Conservation (phyloP, 352 stramenopile genomes). For the Globisporangium heterothallicum region DNA sequence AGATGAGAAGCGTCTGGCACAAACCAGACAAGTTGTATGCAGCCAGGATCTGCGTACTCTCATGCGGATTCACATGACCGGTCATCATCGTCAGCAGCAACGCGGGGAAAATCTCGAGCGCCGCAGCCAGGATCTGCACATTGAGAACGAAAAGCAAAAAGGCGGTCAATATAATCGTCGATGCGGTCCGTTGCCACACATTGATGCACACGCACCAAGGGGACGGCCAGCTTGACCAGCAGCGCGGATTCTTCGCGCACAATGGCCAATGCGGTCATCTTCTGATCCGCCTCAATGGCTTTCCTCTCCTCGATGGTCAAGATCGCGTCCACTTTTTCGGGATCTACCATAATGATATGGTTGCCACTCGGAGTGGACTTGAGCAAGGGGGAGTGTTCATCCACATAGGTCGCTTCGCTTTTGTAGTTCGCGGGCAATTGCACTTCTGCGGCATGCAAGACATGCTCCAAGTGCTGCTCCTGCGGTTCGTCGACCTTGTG, state of each 20-base stretch:
- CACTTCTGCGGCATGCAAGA: conserved; percentile 9
- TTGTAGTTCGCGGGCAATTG: conserved; percentile 6
- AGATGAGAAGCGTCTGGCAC: conserved; percentile 49
- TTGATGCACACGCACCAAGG: conserved; percentile 16
- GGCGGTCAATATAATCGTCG: no score
- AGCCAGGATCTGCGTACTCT: conserved; percentile 51
- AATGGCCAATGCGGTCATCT: conserved; percentile 26
- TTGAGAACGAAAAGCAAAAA: no score
- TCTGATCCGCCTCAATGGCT: conserved; percentile 18
- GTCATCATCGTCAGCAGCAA: conserved; percentile 55
- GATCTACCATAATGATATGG: conserved; percentile 13
- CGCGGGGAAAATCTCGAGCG: conserved; percentile 49
- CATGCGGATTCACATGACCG: conserved; percentile 40
- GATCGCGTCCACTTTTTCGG: conserved; percentile 25
- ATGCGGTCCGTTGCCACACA: no score
- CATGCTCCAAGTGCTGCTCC: conserved; percentile 19
- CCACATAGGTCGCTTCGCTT: not conserved
- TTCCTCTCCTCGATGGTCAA: conserved; percentile 32
- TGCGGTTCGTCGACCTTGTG: conserved; percentile 35
- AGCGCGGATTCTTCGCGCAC: conserved; percentile 24
- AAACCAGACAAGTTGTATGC: conserved; percentile 44
- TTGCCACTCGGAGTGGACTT: not conserved
- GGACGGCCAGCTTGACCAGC: conserved; percentile 29
- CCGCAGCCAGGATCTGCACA: conserved; percentile 28
- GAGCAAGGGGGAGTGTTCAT: conserved; percentile 24